Evolutionary conservation across 768 basidiomycete genomes (phyloP).

Genomic region (Lactarius sp.): DNA sequence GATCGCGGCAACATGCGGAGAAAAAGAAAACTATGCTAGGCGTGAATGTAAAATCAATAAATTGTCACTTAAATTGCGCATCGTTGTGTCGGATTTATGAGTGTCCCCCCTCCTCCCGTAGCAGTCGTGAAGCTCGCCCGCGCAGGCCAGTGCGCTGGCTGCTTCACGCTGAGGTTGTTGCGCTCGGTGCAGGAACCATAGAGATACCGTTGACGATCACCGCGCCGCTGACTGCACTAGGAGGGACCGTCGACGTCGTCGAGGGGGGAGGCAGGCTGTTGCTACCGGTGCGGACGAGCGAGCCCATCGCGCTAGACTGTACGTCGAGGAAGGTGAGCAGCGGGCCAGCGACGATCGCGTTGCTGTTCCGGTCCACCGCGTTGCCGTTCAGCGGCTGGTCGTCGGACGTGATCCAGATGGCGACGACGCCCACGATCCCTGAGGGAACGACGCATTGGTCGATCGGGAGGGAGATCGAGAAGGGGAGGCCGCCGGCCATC

Average conservation of each 20-base stretch:
- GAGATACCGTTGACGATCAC: constrained; percentile 47
- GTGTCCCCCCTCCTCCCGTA: too few species aligned
- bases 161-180: not conserved
- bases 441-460: constrained; percentile 57
- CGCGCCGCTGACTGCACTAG: constrained; percentile 32
- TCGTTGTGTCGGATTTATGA: too few species aligned
- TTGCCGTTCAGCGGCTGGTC: constrained; percentile 59
- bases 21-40: too few species aligned
- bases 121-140: not conserved
- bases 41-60: too few species aligned
- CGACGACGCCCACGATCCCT: constrained; percentile 70
- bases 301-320: constrained; percentile 45
- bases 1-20: too few species aligned
- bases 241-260: constrained; percentile 20
- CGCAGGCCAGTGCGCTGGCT: not conserved
- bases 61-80: too few species aligned
- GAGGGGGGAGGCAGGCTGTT: constrained; percentile 6
- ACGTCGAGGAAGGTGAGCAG: constrained; percentile 62
- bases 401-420: constrained; percentile 63
- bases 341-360: constrained; percentile 66
- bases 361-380: constrained; percentile 49
- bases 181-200: constrained; percentile 24
- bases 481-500: constrained; percentile 55
- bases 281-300: constrained; percentile 37
- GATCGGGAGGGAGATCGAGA: constrained; percentile 56